Evolutionary conservation across 2,329 filamentous ascomycete genomes (phyloP), one percentile per base, ranked within the genome.

Genomic region (Nothophoma quercina): DNA sequence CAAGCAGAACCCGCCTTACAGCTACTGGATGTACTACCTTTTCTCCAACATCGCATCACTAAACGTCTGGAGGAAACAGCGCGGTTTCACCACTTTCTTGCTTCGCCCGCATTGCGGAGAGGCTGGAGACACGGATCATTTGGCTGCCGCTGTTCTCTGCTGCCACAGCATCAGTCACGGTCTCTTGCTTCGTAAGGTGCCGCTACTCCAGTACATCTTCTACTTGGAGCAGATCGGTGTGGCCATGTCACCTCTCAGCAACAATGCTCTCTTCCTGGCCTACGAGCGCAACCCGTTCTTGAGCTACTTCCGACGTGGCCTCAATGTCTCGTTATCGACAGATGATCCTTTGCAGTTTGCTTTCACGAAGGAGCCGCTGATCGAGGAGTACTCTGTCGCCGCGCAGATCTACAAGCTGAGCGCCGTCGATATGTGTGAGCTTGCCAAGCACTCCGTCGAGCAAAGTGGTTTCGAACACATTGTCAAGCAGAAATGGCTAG

Each of bases 351-450:
- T 99, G 38, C 95, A 99, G 70, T 99, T 99, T 72, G 95, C 95
- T 2, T 99, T 97, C 71, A 99, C 95, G 5, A 99, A 98, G 68
- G 95, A 99, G 74, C 95, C 95, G 1, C 78, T 99, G 51, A 99
- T 99, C 62, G 95, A 99, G 74, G 95, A 99, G 71, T 99, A 99
- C 69, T 93, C 93, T 0, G 95, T 99, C 7, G 95, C 95, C 3
- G 95, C 95, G 4, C 95, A 99, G 76, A 99, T 99, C 53, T 99
- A 98, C 79, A 98, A 98, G 77, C 85, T 99, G 30, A 96, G 88
- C 68, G 89, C 93, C 1, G 93, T 98, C 4, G 95, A 99, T 69
- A 99, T 99, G 95, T 98, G 95, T 71, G 95, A 99, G 77, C 77
- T 99, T 51, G 95, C 95, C 19, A 96, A 96, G 77, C 93, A 98